Evolutionary conservation across 768 basidiomycete species (phyloP).

Genomic region (Amanita exitialis): DNA sequence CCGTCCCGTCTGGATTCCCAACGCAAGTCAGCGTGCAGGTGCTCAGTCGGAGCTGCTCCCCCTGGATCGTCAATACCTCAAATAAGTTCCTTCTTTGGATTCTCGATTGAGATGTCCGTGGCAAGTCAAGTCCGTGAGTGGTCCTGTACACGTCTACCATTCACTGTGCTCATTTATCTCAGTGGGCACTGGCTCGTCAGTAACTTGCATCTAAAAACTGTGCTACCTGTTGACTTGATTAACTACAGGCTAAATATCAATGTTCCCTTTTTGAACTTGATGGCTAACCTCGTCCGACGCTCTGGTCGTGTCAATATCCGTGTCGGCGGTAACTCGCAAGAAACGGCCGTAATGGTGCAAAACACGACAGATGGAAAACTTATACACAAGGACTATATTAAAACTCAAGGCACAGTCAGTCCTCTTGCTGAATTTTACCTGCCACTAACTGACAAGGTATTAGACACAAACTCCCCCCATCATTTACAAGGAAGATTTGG

Average conservation of each 20-base stretch:
- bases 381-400: conserved; percentile 31
- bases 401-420: conserved; percentile 4
- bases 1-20: conserved; percentile 12
- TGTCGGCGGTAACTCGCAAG: conserved; percentile 77
- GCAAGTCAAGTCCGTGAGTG: conserved; percentile 35
- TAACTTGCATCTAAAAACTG: conserved; percentile 14
- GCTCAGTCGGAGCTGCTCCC: neutral
- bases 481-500: conserved; percentile 51
- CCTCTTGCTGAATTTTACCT: conserved; percentile 14
- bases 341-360: conserved; percentile 43
- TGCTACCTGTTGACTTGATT: neutral
- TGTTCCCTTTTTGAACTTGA: conserved; percentile 69
- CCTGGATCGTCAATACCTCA: conserved; percentile 28
- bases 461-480: conserved; percentile 60
- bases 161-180: neutral
- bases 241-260: conserved; percentile 29
- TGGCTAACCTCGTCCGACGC: conserved; percentile 60
- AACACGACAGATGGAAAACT: conserved; percentile 36
- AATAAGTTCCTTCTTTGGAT: conserved; percentile 54
- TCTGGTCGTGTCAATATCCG: conserved; percentile 56
- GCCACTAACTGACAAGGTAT: neutral
- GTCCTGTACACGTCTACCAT: neutral
- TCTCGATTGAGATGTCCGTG: conserved; percentile 72
- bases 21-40: conserved; percentile 7
- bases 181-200: conserved; percentile 44